Evolutionary conservation across 768 basidiomycete species (phyloP).

Genomic region (Podaxis sp.): DNA sequence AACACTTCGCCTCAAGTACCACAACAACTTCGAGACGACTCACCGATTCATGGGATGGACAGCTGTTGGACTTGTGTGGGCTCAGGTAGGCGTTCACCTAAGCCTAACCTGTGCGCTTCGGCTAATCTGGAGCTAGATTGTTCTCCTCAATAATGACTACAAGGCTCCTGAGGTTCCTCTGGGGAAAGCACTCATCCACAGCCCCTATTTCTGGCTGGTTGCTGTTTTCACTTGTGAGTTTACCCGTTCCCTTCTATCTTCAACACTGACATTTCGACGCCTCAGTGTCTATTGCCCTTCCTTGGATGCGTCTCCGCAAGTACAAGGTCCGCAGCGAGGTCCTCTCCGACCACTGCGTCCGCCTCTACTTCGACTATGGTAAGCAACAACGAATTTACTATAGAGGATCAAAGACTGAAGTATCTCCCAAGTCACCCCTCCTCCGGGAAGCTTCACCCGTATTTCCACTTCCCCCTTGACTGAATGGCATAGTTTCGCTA

Average conservation of each 20-base stretch:
- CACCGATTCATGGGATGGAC: conserved; percentile 45
- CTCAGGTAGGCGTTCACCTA: background rate
- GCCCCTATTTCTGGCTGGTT: conserved; percentile 46
- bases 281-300: conserved; percentile 38
- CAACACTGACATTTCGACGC: conserved; percentile 8
- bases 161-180: conserved; percentile 28
- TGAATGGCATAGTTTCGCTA: conserved; percentile 51
- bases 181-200: conserved; percentile 37
- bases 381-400: conserved; percentile 31
- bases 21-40: conserved; percentile 49
- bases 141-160: conserved; percentile 22
- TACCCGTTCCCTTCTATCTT: conserved; percentile 9
- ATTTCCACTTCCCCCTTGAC: conserved; percentile 35
- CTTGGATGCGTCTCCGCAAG: conserved; percentile 48
- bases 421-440: conserved; percentile 11
- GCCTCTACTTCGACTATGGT: conserved; percentile 48
- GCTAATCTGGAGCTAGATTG: background rate
- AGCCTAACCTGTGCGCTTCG: background rate
- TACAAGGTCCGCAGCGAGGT: conserved; percentile 43
- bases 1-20: conserved; percentile 37
- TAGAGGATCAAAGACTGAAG: background rate
- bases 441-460: conserved; percentile 13
- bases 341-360: conserved; percentile 49
- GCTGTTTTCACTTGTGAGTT: conserved; percentile 22
- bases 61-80: conserved; percentile 7